A percentile compares a stretch with the other conserved stretches of the same genome.
Evolutionary conservation across 352 stramenopile species (phyloP).

Genomic region (Pythium dissimile): DNA sequence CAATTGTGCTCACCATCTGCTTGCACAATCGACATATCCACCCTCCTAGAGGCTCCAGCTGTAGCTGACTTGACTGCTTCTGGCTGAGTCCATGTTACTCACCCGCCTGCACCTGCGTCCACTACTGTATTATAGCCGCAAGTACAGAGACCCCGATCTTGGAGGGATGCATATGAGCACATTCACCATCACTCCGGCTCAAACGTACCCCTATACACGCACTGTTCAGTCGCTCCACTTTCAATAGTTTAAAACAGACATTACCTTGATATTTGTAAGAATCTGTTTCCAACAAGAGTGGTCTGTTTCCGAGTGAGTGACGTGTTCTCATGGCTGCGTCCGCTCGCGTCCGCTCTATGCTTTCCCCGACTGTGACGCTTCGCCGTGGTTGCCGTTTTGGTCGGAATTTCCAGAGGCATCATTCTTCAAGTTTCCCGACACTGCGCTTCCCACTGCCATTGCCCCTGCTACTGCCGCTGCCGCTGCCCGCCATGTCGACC

Average conservation of each 20-base stretch:
- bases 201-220: not conserved
- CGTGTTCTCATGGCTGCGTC: not conserved
- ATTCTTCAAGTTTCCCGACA: constrained; percentile 26
- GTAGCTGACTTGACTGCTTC: not conserved
- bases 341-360: not conserved
- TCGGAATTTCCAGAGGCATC: not conserved
- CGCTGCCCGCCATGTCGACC: constrained; percentile 33
- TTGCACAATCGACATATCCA: not conserved
- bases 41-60: no score
- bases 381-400: not conserved
- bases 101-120: no score
- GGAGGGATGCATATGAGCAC: not conserved
- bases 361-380: not conserved
- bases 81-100: not conserved
- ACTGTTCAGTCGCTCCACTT: not conserved
- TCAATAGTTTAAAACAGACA: not conserved
- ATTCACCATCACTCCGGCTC: not conserved
- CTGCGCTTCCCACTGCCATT: no score
- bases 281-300: not conserved
- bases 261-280: not conserved
- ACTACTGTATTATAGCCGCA: no score
- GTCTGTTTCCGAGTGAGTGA: no score
- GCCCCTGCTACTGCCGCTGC: not conserved
- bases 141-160: not conserved
- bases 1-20: constrained; percentile 1